phyloP scores from a whole-genome alignment of 2,329 filamentous ascomycete species.

The Clarireedia homoeocarpa region DNA sequence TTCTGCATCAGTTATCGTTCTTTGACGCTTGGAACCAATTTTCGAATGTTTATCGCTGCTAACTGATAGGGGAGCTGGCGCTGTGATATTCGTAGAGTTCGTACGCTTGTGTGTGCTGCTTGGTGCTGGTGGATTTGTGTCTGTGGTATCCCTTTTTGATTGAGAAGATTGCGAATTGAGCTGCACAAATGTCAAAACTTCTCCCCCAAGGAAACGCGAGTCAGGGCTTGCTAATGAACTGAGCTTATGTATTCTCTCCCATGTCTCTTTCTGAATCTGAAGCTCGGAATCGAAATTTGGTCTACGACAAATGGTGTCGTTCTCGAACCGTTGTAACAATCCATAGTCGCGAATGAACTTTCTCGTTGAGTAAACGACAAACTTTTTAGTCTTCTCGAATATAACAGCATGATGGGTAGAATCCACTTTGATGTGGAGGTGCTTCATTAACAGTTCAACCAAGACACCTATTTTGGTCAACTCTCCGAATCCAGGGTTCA shows the following conservation, averaged over 20 bases:
- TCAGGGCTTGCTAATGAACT: neutral
- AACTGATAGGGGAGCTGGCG: no score
- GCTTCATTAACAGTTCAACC: neutral
- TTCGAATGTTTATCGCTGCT: neutral
- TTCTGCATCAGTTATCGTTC: neutral
- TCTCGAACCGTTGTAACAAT: neutral
- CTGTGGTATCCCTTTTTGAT: neutral
- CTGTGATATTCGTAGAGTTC: neutral
- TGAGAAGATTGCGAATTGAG: no score
- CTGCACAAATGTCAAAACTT: neutral
- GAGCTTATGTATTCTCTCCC: neutral
- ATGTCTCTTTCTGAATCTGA: neutral
- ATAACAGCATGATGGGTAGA: neutral
- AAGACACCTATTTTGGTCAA: neutral
- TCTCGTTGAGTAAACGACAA: neutral
- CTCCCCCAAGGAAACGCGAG: neutral
- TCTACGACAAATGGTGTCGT: neutral
- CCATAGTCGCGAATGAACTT: neutral
- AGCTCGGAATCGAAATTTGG: neutral
- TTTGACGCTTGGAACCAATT: neutral
- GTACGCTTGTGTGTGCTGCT: neutral
- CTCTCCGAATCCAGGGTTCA: neutral
- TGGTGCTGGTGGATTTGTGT: neutral
- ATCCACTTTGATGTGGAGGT: neutral
- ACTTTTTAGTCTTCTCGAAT: neutral